Percentiles rank a stretch among this genome's conserved stretches.
These are phyloP conservation scores for Iodosphaeria phyllophila DNA, from an alignment of 2,329 filamentous ascomycete species.

Conservation along the genomic window DNA sequence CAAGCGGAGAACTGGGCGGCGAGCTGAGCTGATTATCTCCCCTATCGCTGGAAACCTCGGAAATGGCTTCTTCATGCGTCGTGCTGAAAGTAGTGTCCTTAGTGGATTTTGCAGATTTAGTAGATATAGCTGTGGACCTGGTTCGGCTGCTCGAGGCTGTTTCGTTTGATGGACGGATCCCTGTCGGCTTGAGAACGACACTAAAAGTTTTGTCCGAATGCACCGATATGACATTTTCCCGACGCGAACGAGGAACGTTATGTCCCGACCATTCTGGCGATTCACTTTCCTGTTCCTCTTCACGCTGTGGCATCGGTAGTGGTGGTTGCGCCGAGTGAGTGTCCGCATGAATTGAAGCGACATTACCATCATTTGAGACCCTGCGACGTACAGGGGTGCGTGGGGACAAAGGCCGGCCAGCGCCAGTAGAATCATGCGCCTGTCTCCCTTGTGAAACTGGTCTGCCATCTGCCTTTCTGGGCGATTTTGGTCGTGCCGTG, in stretches of 20 bases:
- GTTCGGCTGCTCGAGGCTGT: conserved; percentile 7
- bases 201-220: conserved; percentile 41
- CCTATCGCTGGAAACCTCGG: conserved; percentile 25
- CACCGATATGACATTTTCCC: conserved; percentile 27
- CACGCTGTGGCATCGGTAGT: conserved; percentile 9
- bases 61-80: conserved; percentile 29
- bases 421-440: conserved; percentile 6
- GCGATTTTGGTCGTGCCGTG: too few species aligned
- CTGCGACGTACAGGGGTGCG: conserved; percentile 17
- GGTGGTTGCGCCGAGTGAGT: conserved; percentile 8
- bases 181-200: conserved; percentile 18
- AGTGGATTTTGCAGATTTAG: conserved; percentile 22
- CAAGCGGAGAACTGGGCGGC: conserved; percentile 27
- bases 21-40: conserved; percentile 27
- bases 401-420: conserved; percentile 12
- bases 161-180: conserved; percentile 5
- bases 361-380: conserved; percentile 19
- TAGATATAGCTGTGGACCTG: conserved; percentile 22
- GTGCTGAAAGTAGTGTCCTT: conserved; percentile 14
- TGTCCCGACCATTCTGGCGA: conserved; percentile 8
- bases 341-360: conserved; percentile 18
- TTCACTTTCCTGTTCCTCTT: conserved; percentile 1
- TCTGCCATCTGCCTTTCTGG: too few species aligned
- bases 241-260: conserved; percentile 16
- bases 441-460: conserved; percentile 10